Evolutionary conservation across 495 filamentous ascomycete species (phyloP).

Genomic region (Aspergillus nanangensis): DNA sequence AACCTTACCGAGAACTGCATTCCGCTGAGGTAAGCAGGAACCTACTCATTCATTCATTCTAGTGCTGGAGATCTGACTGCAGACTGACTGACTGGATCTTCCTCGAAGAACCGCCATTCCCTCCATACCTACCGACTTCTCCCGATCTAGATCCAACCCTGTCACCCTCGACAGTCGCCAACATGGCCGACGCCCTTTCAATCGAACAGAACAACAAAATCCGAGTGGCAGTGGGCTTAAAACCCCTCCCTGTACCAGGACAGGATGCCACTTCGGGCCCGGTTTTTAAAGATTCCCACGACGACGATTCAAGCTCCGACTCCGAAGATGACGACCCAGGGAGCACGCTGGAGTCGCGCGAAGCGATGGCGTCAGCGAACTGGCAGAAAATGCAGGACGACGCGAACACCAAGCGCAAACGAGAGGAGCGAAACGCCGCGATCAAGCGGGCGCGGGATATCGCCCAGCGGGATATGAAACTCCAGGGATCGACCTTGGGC

Average conservation of each 20-base stretch:
- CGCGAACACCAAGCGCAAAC: conserved; percentile 61
- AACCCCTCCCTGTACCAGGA: conserved; percentile 81
- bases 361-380: conserved; percentile 72
- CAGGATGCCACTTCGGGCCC: conserved; percentile 42
- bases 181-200: conserved; percentile 73
- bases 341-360: conserved; percentile 75
- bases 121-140: not conserved
- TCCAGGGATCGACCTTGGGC: conserved; percentile 78
- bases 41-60: too few relatives aligned
- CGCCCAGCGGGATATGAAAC: conserved; percentile 64
- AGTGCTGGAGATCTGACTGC: not conserved
- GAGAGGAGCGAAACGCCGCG: conserved; percentile 69
- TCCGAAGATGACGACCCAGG: conserved; percentile 58
- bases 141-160: not conserved
- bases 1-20: conserved; percentile 21
- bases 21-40: conserved; percentile 14
- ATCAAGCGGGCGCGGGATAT: conserved; percentile 87
- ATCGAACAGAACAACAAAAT: conserved; percentile 96
- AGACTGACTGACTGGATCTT: not conserved
- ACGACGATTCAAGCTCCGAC: conserved; percentile 36
- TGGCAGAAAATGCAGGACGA: conserved; percentile 63
- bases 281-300: conserved; percentile 53
- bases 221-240: conserved; percentile 82
- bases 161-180: conserved; percentile 15
- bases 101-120: not conserved